Base-by-base conservation (phyloP, 2,329 filamentous ascomycete species). In the Rhinocladiella mackenziei region DNA sequence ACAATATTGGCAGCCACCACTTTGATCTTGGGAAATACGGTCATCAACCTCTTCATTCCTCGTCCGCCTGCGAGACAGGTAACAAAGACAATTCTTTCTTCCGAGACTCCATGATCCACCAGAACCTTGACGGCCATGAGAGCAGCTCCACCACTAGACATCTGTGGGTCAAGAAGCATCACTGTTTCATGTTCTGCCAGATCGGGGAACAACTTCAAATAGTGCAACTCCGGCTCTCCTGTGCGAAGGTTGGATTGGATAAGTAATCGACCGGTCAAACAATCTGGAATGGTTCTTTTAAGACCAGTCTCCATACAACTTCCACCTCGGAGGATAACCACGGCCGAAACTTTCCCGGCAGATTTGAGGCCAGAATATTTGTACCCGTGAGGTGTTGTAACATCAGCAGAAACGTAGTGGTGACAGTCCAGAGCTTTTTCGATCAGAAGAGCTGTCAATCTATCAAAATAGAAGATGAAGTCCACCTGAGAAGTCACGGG, bases 111-210 rank as follows among this genome's bases (percentile, higher is more conserved):
- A 60, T 97, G 89, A 63, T 98, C 92, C 11, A 95, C 81, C 40
- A 98, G 71, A n/a, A 97, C 87, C 60, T 92, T 85, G 30, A 97
- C 89, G 1, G 92, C 89, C 92, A 98, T 98, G 45, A 98, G 70
- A 3, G 80, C 80, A 9, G 80, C 79, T 25, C 89, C 91, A 31
- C 92, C 92, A 50, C 84, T 89, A 18, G 87, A 88, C 85, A 97
- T 96, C 62, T 98, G 92, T 10, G 89, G 83, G 64, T 97, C 92
- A 14, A 97, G 72, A 5, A 98, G 72, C 48, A 98, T 72, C 13
- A 98, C 88, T 37, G 84, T 84, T 54, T 86, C 82, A 60, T 95
- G 85, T 30, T 76, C 65, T 48, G 77, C 69, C 43, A 97, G 85
- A 50, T 87, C 77, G 2, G 77, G 72, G 0, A 87, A 85, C 3